A percentile compares a stretch with the other conserved stretches of the same genome.
phyloP scores from a whole-genome alignment of 352 stramenopile species.

The Phytophthora fragariae region DNA sequence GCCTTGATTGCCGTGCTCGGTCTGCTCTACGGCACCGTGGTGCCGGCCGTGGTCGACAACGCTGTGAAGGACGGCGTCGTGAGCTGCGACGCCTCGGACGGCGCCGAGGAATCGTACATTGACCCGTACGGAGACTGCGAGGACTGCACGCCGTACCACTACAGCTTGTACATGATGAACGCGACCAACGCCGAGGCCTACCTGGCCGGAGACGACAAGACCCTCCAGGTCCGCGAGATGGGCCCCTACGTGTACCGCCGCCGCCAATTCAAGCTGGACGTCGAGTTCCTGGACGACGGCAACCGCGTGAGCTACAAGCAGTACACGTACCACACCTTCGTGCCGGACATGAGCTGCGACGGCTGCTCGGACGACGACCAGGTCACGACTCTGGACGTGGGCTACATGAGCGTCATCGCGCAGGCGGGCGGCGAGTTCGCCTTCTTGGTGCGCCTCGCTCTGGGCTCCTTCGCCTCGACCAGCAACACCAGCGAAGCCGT shows the following conservation, averaged over 20 bases:
- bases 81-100: constrained; percentile 47
- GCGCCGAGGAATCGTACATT: constrained; percentile 45
- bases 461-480: constrained; percentile 56
- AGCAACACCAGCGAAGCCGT: constrained; percentile 38
- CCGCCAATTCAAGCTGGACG: constrained; percentile 61
- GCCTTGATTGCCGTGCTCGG: constrained; percentile 46
- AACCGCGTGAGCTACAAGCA: constrained; percentile 66
- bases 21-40: constrained; percentile 55
- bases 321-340: constrained; percentile 77
- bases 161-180: constrained; percentile 55
- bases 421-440: constrained; percentile 63
- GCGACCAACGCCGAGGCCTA: constrained; percentile 54
- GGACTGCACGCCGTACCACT: constrained; percentile 72
- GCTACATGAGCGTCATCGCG: constrained; percentile 79
- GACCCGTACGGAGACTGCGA: constrained; percentile 69
- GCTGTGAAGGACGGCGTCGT: constrained; percentile 52
- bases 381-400: constrained; percentile 57
- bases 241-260: constrained; percentile 75
- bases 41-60: constrained; percentile 58
- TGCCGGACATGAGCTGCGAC: constrained; percentile 53
- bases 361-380: constrained; percentile 61
- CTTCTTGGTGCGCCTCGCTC: constrained; percentile 58
- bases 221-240: constrained; percentile 66
- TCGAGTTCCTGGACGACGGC: constrained; percentile 55
- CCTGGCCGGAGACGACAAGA: constrained; percentile 50